Percentiles rank a stretch among this genome's conserved stretches.
These are phyloP conservation scores for Myxozyma vanderwaltii DNA, from an alignment of 805 yeast genomes.

Conservation along the genomic window DNA sequence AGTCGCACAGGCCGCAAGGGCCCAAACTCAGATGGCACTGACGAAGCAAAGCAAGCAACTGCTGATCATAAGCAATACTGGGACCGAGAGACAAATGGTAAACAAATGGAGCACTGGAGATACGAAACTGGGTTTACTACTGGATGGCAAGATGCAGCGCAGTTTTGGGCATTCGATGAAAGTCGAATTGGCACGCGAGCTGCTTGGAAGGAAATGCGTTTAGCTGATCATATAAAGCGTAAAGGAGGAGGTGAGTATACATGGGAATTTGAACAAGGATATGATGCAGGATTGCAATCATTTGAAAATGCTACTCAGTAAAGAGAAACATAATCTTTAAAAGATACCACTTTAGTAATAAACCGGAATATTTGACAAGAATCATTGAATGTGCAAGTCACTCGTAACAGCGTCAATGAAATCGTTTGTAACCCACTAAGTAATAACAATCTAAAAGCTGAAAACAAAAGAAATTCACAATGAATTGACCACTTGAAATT, in stretches of 20 bases:
- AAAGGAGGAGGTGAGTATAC: slow-evolving; percentile 59
- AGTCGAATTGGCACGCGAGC: slow-evolving; percentile 72
- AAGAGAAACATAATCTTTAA: background rate
- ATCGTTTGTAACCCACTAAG: too few species aligned
- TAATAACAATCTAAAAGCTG: too few species aligned
- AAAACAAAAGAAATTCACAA: too few species aligned
- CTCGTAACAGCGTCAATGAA: too few species aligned
- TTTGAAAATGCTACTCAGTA: slow-evolving; percentile 38
- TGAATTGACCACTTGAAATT: too few species aligned
- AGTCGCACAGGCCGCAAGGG: slow-evolving; percentile 18
- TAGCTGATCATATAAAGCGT: slow-evolving; percentile 56
- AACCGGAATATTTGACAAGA: too few species aligned
- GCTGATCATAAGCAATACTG: slow-evolving; percentile 66
- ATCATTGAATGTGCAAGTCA: too few species aligned
- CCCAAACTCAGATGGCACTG: slow-evolving; percentile 45
- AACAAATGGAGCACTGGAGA: slow-evolving; percentile 76
- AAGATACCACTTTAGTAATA: too few species aligned
- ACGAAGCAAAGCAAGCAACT: slow-evolving; percentile 41
- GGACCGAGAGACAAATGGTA: slow-evolving; percentile 58
- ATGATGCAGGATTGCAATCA: slow-evolving; percentile 58
- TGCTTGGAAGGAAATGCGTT: slow-evolving; percentile 68
- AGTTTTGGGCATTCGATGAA: slow-evolving; percentile 67
- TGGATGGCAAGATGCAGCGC: slow-evolving; percentile 74
- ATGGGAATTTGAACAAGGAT: slow-evolving; percentile 95
- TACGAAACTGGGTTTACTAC: slow-evolving; percentile 74